phyloP scores from a whole-genome alignment of 805 yeast genomes.

The Hanseniaspora hatyaiensis region DNA sequence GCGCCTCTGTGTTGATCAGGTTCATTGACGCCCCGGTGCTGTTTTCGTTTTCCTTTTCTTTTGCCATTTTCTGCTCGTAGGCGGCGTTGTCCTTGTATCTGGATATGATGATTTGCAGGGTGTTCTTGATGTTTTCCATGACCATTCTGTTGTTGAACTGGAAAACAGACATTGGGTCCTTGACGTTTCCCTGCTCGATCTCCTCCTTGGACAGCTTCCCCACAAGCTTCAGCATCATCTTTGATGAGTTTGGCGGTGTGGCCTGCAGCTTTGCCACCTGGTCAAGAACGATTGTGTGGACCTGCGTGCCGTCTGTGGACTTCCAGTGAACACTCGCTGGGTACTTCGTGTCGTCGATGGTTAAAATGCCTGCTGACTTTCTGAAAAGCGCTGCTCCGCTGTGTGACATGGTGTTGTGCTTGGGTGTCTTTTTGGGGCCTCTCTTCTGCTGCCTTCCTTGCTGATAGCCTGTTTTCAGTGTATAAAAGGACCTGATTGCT shows the following conservation, averaged over 20 bases:
- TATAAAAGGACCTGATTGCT: no score
- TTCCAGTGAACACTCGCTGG: conserved; percentile 50
- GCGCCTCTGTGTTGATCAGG: conserved; percentile 30
- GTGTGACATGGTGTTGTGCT: conserved; percentile 28
- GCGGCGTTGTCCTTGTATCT: conserved; percentile 45
- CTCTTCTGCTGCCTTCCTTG: no score
- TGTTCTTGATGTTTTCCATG: conserved; percentile 61
- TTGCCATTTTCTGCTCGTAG: conserved; percentile 31
- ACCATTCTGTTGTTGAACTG: conserved; percentile 61
- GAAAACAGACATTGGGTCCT: conserved; percentile 33
- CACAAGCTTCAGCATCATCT: conserved; percentile 52
- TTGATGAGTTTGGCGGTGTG: conserved; percentile 53
- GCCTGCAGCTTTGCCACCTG: conserved; percentile 48
- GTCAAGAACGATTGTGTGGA: conserved; percentile 33
- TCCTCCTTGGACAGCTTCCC: conserved; percentile 31
- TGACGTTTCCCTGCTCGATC: conserved; percentile 23
- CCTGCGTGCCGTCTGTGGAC: conserved; percentile 40
- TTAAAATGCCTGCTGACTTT: conserved; percentile 46
- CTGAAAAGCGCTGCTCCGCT: conserved; percentile 46
- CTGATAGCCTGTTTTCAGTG: no score
- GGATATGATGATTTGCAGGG: conserved; percentile 57
- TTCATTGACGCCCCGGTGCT: conserved; percentile 22
- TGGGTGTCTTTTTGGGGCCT: no score
- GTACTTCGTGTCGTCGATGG: conserved; percentile 42
- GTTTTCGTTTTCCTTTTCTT: conserved; percentile 21